Evolutionary conservation across 2,329 filamentous ascomycete genomes (phyloP).

Genomic region (Arthrobotrys megalospora): DNA sequence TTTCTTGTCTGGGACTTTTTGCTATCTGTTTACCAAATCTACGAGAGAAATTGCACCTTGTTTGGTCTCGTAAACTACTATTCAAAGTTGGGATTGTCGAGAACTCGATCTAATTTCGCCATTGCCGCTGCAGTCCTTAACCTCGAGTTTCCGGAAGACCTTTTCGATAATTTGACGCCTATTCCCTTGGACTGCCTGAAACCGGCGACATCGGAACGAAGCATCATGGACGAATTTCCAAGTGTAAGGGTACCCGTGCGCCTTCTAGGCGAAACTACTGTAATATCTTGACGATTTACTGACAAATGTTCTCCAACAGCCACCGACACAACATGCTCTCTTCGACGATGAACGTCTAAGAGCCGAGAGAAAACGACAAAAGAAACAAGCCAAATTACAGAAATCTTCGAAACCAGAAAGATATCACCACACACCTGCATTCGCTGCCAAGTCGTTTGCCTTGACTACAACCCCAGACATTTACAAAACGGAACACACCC

Average conservation of each 20-base stretch:
- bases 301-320: slow-evolving; percentile 20
- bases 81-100: slow-evolving; percentile 8
- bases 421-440: slow-evolving; percentile 53
- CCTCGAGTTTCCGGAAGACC: slow-evolving; percentile 45
- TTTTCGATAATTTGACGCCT: slow-evolving; percentile 49
- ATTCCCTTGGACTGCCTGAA: slow-evolving; percentile 36
- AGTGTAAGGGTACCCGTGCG: slow-evolving; percentile 22
- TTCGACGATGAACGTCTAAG: slow-evolving; percentile 19
- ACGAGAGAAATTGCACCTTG: slow-evolving; percentile 9
- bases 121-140: slow-evolving; percentile 28
- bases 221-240: slow-evolving; percentile 40
- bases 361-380: slow-evolving; percentile 34
- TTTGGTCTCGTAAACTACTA: background rate
- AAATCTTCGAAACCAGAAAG: slow-evolving; percentile 39
- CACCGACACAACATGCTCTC: slow-evolving; percentile 21
- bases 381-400: slow-evolving; percentile 41
- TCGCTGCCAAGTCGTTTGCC: slow-evolving; percentile 53
- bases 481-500: slow-evolving; percentile 44
- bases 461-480: slow-evolving; percentile 54
- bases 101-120: slow-evolving; percentile 20
- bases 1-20: slow-evolving; percentile 36
- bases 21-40: slow-evolving; percentile 14
- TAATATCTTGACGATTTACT: slow-evolving; percentile 22
- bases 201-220: slow-evolving; percentile 1
- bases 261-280: background rate